Evolutionary conservation across 331 rosid species (phyloP).

Genomic region (Quercus phellos): DNA sequence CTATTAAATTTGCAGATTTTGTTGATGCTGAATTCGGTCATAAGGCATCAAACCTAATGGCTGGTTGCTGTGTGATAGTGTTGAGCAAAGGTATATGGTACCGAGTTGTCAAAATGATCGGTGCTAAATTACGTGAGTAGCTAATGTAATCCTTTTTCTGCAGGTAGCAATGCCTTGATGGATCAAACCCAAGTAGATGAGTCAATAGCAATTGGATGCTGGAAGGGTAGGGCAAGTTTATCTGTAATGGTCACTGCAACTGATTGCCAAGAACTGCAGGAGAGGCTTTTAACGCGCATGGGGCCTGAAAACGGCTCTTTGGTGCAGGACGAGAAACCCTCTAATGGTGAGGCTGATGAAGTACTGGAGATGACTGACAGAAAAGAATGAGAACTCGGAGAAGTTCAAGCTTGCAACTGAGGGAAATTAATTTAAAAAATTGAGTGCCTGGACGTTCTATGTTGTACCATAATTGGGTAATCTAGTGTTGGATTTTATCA

Average conservation of each 20-base stretch:
- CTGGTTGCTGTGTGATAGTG: conserved; percentile 78
- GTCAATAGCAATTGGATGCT: conserved; percentile 94
- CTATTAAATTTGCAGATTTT: conserved; percentile 75
- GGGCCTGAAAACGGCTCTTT: conserved; percentile 38
- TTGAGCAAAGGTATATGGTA: conserved; percentile 53
- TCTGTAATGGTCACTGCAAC: conserved; percentile 77
- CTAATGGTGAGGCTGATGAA: conserved; percentile 24
- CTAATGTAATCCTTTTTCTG: conserved; percentile 6
- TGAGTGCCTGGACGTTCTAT: not conserved
- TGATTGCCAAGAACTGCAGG: conserved; percentile 88
- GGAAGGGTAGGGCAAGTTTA: conserved; percentile 85
- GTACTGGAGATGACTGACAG: conserved; percentile 23
- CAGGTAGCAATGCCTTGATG: conserved; percentile 34
- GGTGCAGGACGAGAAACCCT: conserved; percentile 20
- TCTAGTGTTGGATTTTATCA: not conserved
- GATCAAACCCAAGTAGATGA: conserved; percentile 49
- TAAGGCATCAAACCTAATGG: conserved; percentile 61
- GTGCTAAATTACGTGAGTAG: not conserved
- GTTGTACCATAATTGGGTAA: not conserved
- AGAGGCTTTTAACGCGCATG: conserved; percentile 57
- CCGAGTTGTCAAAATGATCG: not conserved
- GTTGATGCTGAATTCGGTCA: conserved; percentile 66
- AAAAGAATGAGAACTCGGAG: conserved; percentile 17
- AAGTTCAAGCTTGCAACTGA: conserved; percentile 1
- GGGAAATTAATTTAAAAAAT: not conserved